Percentiles rank a stretch among this genome's conserved stretches.
phyloP scores from a whole-genome alignment of 1,284 basidiomycete genomes.

The Pyrrhoderma noxium region DNA sequence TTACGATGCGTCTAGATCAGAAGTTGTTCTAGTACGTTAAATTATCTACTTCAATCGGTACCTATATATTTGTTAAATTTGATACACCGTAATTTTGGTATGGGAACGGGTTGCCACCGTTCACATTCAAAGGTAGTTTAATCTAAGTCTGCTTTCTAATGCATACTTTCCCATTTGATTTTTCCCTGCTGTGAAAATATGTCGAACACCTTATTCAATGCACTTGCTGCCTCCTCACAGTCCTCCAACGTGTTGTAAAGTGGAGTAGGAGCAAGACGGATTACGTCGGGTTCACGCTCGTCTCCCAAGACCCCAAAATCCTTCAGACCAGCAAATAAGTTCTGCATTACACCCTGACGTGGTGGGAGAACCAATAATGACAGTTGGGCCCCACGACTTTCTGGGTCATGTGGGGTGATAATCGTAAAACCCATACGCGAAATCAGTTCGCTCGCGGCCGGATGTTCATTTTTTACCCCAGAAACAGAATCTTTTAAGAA shows the following conservation, averaged over 20 bases:
- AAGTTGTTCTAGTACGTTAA: no score
- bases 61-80: no score
- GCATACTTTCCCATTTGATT: background rate
- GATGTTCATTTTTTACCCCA: constrained; percentile 15
- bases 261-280: constrained; percentile 77
- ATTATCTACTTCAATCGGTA: no score
- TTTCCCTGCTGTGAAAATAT: constrained; percentile 17
- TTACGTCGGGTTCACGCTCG: constrained; percentile 84
- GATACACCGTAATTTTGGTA: no score
- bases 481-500: no score
- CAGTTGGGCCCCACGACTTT: constrained; percentile 76
- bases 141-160: background rate
- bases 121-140: background rate
- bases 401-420: constrained; percentile 69
- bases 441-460: constrained; percentile 17
- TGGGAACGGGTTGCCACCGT: no score
- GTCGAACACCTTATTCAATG: constrained; percentile 52
- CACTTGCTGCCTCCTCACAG: constrained; percentile 58
- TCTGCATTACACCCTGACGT: constrained; percentile 61
- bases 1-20: no score
- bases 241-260: constrained; percentile 81
- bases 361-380: constrained; percentile 73
- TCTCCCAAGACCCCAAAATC: constrained; percentile 81
- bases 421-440: constrained; percentile 65
- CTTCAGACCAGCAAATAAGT: constrained; percentile 55